Evolutionary conservation across 345 rosid species (phyloP), one percentile per base, ranked within the genome.

Genomic region (Brassica nigra): DNA sequence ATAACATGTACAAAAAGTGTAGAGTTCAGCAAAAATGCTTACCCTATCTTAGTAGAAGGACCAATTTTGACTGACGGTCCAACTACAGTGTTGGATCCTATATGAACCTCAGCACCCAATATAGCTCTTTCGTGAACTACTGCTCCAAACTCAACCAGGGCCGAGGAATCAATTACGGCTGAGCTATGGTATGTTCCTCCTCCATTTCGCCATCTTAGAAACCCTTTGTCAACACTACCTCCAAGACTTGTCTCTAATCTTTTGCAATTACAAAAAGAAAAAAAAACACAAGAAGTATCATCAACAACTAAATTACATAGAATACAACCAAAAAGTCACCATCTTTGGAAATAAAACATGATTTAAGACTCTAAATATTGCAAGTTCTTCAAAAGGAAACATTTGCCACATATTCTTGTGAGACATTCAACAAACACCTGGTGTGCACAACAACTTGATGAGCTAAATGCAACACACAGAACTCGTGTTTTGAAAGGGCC

Each of bases 51-150:
- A 31, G 93, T 78, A n/a, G 80, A 90, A 37, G 70, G 84, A 55
- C 90, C 97, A 11, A 91, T 66, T 14, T 77, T 47, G 74, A 91
- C 91, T 27, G 76, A 83, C 29, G 93, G 90, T 68, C 97, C 98
- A 80, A 90, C 61, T 49, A 91, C 84, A 71, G 93, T 66, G 65
- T 94, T 92, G 8, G 97, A 88, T 59, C 95, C 95, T 67, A 90
- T 66, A 57, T n/a, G 74, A 68, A 90, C 93, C 37, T 86, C 64
- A 1, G 90, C 86, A 79, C 89, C 90, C 78, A 91, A 73, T 1
- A 79, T 81, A 76, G 89, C 87, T 62, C 80, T 80, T 18, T 88
- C 72, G 73, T 89, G 95, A 79, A 89, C 86, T 11, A 91, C 68
- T 5, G 92, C 90, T 23, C 93, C 98, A 27, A 82, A 66, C 76